These are phyloP conservation scores for Gillenia trifoliata DNA, from an alignment of 306 rosid species.

Conservation along the genomic window DNA sequence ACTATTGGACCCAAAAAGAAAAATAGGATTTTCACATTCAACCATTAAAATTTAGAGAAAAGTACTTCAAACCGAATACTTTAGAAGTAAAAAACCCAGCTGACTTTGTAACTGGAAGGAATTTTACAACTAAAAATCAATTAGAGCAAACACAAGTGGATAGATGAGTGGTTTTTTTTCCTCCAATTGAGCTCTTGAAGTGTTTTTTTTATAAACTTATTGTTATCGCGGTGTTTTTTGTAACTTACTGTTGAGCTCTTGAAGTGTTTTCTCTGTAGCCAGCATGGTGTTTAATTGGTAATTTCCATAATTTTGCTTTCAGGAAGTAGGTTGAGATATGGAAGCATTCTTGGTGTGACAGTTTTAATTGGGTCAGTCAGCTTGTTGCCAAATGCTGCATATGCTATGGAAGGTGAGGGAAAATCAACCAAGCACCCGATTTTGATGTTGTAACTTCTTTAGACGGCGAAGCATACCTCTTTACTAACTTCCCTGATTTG, in stretches of 20 bases:
- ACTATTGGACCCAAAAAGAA: not conserved
- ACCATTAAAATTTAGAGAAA: too few species aligned
- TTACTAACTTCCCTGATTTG: slow-evolving; percentile 10
- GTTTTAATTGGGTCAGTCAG: slow-evolving; percentile 38
- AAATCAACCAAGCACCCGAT: slow-evolving; percentile 15
- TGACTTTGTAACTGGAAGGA: too few species aligned
- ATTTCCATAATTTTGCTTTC: slow-evolving; percentile 6
- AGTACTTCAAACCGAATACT: too few species aligned
- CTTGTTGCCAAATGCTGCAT: slow-evolving; percentile 29
- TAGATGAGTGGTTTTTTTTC: too few species aligned
- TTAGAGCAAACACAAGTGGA: too few species aligned
- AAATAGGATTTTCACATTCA: too few species aligned
- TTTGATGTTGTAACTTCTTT: not conserved
- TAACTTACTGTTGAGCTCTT: too few species aligned
- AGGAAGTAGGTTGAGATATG: slow-evolving; percentile 32
- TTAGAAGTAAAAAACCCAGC: too few species aligned
- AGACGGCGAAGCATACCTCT: not conserved
- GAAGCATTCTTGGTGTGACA: slow-evolving; percentile 46
- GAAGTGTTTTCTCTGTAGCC: not conserved
- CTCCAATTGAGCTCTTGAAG: too few species aligned
- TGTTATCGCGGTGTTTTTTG: too few species aligned
- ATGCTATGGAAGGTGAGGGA: slow-evolving; percentile 71
- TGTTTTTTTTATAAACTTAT: too few species aligned
- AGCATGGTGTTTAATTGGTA: not conserved
- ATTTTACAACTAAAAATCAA: too few species aligned